Evolutionary conservation across 176 grass and related monocot species (phyloP), one percentile per base, ranked within the genome.

Genomic region (Saccharum officinarum): DNA sequence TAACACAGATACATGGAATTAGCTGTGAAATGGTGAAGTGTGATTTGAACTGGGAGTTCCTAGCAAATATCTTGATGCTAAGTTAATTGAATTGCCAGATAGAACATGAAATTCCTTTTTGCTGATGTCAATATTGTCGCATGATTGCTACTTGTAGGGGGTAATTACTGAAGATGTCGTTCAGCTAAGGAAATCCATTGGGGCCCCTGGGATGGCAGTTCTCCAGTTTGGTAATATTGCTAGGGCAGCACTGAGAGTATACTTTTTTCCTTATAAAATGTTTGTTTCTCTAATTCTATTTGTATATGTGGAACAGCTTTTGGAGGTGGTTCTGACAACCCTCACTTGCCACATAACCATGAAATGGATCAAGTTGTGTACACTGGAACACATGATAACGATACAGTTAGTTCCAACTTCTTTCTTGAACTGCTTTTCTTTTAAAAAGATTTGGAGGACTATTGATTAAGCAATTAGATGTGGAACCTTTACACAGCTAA

Each of bases 131-230:
- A 74, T 84, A 4, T 81, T 64, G 54, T 84, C 20, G 25, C n/a
- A 46, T 20, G 11, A 71, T 64, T 71, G 38, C 47, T 81, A 80
- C 40, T 59, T 65, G 15, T 80, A 98, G 95, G 95, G 95, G 70
- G 95, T 98, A 55, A 95, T 98, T 90, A 98, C 95, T 33, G 89
- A 93, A 85, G 95, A 98, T 78, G 95, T 98, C 9, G 91, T 98
- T 68, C 67, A 98, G 84, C 73, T 98, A 83, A 95, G 95, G 80
- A 98, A 95, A 85, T 88, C 85, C 45, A 98, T 98, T 75, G 87
- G 83, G 1, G 93, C 95, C 86, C 95, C 95, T 44, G 95, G 95
- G 71, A 98, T 98, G 95, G 93, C 93, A 82, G 87, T 98, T 92
- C 95, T 98, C 39, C 93, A 98, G 76, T 98, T 98, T 78, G 95